phyloP scores from a whole-genome alignment of 192 early-diverging fungal genomes.

The Podila horticola region DNA sequence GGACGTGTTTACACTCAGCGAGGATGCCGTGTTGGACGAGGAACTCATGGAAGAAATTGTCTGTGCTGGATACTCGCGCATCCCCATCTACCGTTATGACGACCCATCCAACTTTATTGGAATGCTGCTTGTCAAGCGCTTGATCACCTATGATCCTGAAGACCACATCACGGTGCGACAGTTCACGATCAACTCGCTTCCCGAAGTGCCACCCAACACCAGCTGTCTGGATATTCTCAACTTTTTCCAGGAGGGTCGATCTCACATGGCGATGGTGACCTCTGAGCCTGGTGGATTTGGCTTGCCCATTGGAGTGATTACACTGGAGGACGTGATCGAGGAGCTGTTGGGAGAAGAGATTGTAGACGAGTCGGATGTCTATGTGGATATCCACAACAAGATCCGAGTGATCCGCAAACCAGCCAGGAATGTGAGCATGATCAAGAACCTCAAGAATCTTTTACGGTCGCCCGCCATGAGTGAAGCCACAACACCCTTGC shows the following conservation, averaged over 20 bases:
- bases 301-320: slow-evolving; percentile 70
- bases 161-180: slow-evolving; percentile 60
- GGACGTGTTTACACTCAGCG: slow-evolving; percentile 64
- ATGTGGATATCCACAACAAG: slow-evolving; percentile 58
- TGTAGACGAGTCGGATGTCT: slow-evolving; percentile 79
- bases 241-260: slow-evolving; percentile 81
- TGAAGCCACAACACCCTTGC: neutral
- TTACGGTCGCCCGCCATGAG: slow-evolving; percentile 14
- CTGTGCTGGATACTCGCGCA: slow-evolving; percentile 68
- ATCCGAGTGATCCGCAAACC: slow-evolving; percentile 60
- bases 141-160: slow-evolving; percentile 71
- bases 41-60: slow-evolving; percentile 65
- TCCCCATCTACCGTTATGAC: slow-evolving; percentile 64
- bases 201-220: slow-evolving; percentile 37
- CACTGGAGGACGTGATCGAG: slow-evolving; percentile 83
- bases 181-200: slow-evolving; percentile 53
- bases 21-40: slow-evolving; percentile 61
- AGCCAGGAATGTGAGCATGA: slow-evolving; percentile 10
- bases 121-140: slow-evolving; percentile 15
- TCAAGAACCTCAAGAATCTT: slow-evolving; percentile 21
- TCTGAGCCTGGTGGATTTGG: slow-evolving; percentile 13
- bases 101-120: slow-evolving; percentile 21
- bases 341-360: slow-evolving; percentile 87
- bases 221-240: slow-evolving; percentile 74
- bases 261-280: slow-evolving; percentile 76